Evolutionary conservation across 2,329 filamentous ascomycete species (phyloP).

Genomic region (Stachybotrys chartarum): DNA sequence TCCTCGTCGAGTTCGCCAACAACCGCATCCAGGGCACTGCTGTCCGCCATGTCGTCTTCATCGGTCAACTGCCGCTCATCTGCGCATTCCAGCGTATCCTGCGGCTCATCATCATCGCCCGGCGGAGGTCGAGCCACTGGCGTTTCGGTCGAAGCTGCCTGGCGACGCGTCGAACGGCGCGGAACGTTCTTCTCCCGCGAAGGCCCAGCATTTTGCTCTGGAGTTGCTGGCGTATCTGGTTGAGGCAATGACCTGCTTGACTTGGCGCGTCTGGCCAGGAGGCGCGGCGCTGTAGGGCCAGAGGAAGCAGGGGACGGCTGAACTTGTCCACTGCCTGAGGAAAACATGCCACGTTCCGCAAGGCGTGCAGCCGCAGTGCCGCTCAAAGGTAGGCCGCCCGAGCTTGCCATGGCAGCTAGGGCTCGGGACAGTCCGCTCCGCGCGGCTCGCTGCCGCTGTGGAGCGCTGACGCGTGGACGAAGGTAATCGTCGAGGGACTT

Average conservation of each 20-base stretch:
- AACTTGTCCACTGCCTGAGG: slow-evolving; percentile 26
- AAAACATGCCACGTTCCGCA: slow-evolving; percentile 34
- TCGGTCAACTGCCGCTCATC: slow-evolving; percentile 81
- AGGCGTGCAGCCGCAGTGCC: slow-evolving; percentile 37
- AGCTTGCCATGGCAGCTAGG: slow-evolving; percentile 71
- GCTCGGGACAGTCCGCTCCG: slow-evolving; percentile 61
- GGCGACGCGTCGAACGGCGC: slow-evolving; percentile 58
- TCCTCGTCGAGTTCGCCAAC: slow-evolving; percentile 88
- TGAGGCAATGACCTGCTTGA: slow-evolving; percentile 33
- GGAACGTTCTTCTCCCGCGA: slow-evolving; percentile 51
- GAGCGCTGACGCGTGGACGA: slow-evolving; percentile 76
- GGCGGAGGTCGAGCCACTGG: slow-evolving; percentile 44
- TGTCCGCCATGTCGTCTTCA: slow-evolving; percentile 60
- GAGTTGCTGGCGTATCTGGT: slow-evolving; percentile 32
- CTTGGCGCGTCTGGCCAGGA: slow-evolving; percentile 35
- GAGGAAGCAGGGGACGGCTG: slow-evolving; percentile 28
- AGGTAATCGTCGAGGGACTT: slow-evolving; percentile 95
- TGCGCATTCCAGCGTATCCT: slow-evolving; percentile 79
- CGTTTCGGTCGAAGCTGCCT: slow-evolving; percentile 43
- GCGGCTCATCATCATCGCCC: slow-evolving; percentile 52
- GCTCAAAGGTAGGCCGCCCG: slow-evolving; percentile 51
- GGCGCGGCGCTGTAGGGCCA: slow-evolving; percentile 35
- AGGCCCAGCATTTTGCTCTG: slow-evolving; percentile 38
- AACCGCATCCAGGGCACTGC: slow-evolving; percentile 69
- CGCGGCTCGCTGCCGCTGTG: slow-evolving; percentile 58